Conservation (phyloP, 2,329 filamentous ascomycete genomes). For the Verticillium nubilum region DNA sequence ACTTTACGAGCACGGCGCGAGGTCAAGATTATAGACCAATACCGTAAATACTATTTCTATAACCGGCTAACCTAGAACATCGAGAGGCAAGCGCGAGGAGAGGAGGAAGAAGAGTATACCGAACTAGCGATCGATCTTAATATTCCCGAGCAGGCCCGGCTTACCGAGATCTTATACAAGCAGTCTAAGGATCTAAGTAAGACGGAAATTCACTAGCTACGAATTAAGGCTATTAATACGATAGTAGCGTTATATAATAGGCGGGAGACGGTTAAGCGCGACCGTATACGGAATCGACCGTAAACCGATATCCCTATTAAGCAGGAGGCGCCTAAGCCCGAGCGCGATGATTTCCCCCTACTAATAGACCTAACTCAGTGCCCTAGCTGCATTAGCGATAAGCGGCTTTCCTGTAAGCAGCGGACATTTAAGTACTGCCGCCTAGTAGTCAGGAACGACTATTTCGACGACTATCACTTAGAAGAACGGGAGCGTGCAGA, state of each 20-base stretch:
- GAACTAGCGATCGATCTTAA: constrained; percentile 12
- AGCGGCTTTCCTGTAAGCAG: constrained; percentile 8
- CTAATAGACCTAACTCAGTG: constrained; percentile 13
- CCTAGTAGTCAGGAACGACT: constrained; percentile 13
- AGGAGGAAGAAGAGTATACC: constrained; percentile 17
- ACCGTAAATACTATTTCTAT: constrained; percentile 22
- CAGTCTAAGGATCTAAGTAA: constrained; percentile 10
- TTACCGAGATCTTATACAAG: constrained; percentile 13
- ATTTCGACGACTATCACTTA: constrained; percentile 16
- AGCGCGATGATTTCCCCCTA: constrained; percentile 11
- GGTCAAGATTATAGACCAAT: constrained; percentile 8
- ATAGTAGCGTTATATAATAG: constrained; percentile 16
- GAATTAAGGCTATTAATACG: constrained; percentile 12
- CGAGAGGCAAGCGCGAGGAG: constrained; percentile 13
- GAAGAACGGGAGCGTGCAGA: constrained; percentile 2
- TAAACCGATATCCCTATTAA: neutral
- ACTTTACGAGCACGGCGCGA: constrained; percentile 13
- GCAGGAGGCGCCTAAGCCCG: constrained; percentile 4
- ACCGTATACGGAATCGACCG: neutral
- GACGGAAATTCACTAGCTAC: constrained; percentile 7
- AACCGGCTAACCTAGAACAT: constrained; percentile 20
- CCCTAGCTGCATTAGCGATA: constrained; percentile 14
- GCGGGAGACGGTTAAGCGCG: constrained; percentile 14
- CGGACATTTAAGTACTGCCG: constrained; percentile 11
- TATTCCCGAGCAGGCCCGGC: constrained; percentile 12